Percentiles rank a stretch among this genome's conserved stretches.
These are phyloP conservation scores for Aspergillus nanangensis DNA, from an alignment of 495 filamentous ascomycete species.

Conservation along the genomic window DNA sequence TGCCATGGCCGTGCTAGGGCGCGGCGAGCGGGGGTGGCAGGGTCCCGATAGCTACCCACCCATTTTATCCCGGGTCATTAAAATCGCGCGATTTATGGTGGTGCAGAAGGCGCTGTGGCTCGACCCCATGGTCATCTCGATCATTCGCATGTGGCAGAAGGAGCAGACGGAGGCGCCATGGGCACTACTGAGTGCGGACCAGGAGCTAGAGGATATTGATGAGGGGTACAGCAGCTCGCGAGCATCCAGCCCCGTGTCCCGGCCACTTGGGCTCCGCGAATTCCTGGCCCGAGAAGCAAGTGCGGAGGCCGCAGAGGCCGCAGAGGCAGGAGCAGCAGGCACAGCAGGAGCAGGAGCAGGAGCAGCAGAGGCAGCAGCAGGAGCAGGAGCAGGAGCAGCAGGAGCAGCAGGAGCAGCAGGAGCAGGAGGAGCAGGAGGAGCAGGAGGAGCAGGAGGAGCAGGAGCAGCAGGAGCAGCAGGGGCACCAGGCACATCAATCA, in stretches of 20 bases:
- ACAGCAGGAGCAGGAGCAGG: too few relatives aligned
- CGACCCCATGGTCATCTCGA: background rate
- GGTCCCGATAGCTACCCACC: background rate
- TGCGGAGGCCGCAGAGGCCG: too few relatives aligned
- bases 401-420: too few relatives aligned
- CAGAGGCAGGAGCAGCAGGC: too few relatives aligned
- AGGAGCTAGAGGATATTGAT: background rate
- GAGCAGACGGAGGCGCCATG: background rate
- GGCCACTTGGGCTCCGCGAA: too few relatives aligned
- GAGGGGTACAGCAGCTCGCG: background rate
- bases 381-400: too few relatives aligned
- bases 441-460: too few relatives aligned
- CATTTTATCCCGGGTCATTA: slow-evolving; percentile 6
- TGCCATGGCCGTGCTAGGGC: slow-evolving; percentile 3
- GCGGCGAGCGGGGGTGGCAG: background rate
- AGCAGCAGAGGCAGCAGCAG: too few relatives aligned
- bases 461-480: too few relatives aligned
- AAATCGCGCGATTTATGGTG: slow-evolving; percentile 10
- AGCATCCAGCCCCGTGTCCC: background rate
- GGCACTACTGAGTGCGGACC: background rate
- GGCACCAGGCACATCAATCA: background rate
- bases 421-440: too few relatives aligned
- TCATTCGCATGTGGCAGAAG: background rate
- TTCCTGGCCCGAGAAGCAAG: too few relatives aligned
- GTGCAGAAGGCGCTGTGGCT: slow-evolving; percentile 8